Evolutionary conservation across 169 alveolate genomes (phyloP), one percentile per base, ranked within the genome.

Genomic region (Eimeria necatrix): DNA sequence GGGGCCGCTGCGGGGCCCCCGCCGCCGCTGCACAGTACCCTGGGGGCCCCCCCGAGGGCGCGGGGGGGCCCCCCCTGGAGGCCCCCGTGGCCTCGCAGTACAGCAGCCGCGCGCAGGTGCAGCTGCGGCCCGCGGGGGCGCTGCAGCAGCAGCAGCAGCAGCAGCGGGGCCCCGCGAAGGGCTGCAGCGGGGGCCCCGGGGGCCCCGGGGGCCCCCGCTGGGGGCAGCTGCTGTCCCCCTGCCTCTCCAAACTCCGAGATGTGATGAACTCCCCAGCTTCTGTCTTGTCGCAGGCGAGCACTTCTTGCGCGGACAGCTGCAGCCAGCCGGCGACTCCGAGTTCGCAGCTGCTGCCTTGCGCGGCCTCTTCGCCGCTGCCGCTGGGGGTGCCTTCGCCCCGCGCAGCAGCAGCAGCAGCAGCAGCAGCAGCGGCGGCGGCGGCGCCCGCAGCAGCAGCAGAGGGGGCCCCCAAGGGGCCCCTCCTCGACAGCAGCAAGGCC

Each of bases 291-390:
- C 89, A 80, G n/a, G 89, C 89, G 0, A 80, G 89, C 48, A 80
- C 89, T 8, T 80, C 89, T 1, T 80, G 71, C 0, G 51, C 51
- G 16, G 89, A 14, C 51, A 80, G 89, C 71, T 80, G 89, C 89
- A 80, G 89, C 89, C 89, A 80, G 52, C 89, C 89, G n/a, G 53
- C 70, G 4, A 80, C 89, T 12, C 89, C 89, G 18, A 80, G 18
- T 22, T 18, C 52, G 32, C 16, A 71, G 14, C 12, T 80, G 73
- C 51, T 80, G 61, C 41, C 61, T 4, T 80, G 71, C 0, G 89
- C 51, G 49, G 89, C 89, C 51, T 59, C 68, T 22, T 80, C 89
- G 5, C 89, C 89, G 6, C 89, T 68, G 12, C 78, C 78, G 12
- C 26, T 68, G 12, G 22, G 68, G 4, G 68, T 14, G 18, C 10